Evolutionary conservation across 2,329 filamentous ascomycete genomes (phyloP).

Genomic region (Periconia sp.): DNA sequence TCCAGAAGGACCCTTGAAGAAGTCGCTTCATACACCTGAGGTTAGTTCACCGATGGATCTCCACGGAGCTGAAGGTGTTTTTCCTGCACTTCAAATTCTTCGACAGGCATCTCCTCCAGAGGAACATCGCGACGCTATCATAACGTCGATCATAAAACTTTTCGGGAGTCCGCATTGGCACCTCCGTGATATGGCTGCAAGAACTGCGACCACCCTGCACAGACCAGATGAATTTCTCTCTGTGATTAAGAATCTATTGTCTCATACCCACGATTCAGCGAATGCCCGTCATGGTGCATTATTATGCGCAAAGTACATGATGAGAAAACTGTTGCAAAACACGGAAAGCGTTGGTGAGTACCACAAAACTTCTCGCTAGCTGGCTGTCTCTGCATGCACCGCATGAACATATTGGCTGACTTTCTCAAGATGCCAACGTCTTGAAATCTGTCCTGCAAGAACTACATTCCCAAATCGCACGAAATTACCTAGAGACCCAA

Average conservation of each 20-base stretch:
- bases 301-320: conserved; percentile 38
- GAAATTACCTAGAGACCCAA: conserved; percentile 21
- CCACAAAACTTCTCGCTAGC: too few relatives aligned
- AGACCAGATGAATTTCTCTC: conserved; percentile 27
- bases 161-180: conserved; percentile 77
- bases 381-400: too few relatives aligned
- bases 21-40: conserved; percentile 28
- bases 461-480: conserved; percentile 16
- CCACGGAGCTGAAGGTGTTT: conserved; percentile 68
- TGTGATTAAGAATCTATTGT: conserved; percentile 26
- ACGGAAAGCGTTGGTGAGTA: conserved; percentile 18
- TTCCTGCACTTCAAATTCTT: conserved; percentile 82
- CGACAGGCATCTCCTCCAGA: conserved; percentile 72
- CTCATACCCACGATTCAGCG: conserved; percentile 11
- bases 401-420: too few relatives aligned
- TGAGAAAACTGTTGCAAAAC: conserved; percentile 28
- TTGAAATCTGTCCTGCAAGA: conserved; percentile 26
- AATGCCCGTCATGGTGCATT: conserved; percentile 42
- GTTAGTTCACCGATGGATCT: conserved; percentile 38
- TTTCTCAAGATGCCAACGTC: conserved; percentile 16
- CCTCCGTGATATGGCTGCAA: conserved; percentile 78
- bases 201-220: conserved; percentile 61
- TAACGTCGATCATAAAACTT: conserved; percentile 65
- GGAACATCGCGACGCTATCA: conserved; percentile 60
- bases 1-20: conserved; percentile 31